These are phyloP conservation scores for Trichophyton rubrum DNA, from an alignment of 2,329 filamentous ascomycete genomes.

Conservation along the genomic window DNA sequence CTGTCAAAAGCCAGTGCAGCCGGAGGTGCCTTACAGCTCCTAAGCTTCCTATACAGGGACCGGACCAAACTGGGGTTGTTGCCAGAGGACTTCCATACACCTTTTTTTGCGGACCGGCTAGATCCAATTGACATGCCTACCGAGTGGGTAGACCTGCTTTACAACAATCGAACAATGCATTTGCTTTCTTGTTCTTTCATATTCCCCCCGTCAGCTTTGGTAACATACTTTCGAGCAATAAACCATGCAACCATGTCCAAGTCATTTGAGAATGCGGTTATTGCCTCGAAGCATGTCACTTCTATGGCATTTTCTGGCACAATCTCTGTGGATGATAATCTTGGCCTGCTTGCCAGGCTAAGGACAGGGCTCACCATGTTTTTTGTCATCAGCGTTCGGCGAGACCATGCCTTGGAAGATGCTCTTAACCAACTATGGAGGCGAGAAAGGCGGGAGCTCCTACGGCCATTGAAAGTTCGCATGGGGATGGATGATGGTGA, in stretches of 20 bases:
- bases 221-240: conserved; percentile 75
- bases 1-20: conserved; percentile 59
- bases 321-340: conserved; percentile 43
- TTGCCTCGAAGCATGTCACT: conserved; percentile 34
- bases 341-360: conserved; percentile 50
- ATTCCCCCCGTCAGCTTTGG: conserved; percentile 58
- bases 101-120: conserved; percentile 63
- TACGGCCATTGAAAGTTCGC: conserved; percentile 77
- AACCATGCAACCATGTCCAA: conserved; percentile 80
- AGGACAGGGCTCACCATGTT: conserved; percentile 57
- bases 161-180: conserved; percentile 54
- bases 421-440: conserved; percentile 83
- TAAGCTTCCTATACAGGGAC: conserved; percentile 62
- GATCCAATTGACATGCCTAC: conserved; percentile 63
- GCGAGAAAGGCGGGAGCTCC: conserved; percentile 65
- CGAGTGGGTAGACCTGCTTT: conserved; percentile 52
- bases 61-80: conserved; percentile 53
- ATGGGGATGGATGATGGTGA: conserved; percentile 73
- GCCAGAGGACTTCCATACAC: conserved; percentile 59
- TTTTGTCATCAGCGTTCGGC: conserved; percentile 55
- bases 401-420: conserved; percentile 56
- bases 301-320: conserved; percentile 32
- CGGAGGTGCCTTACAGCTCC: conserved; percentile 63
- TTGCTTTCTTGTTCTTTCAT: conserved; percentile 70
- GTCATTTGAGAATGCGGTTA: conserved; percentile 55